A percentile compares a stretch with the other conserved stretches of the same genome.
Evolutionary conservation across 1,284 basidiomycete species (phyloP).

Genomic region (Rhodotorula sp.): DNA sequence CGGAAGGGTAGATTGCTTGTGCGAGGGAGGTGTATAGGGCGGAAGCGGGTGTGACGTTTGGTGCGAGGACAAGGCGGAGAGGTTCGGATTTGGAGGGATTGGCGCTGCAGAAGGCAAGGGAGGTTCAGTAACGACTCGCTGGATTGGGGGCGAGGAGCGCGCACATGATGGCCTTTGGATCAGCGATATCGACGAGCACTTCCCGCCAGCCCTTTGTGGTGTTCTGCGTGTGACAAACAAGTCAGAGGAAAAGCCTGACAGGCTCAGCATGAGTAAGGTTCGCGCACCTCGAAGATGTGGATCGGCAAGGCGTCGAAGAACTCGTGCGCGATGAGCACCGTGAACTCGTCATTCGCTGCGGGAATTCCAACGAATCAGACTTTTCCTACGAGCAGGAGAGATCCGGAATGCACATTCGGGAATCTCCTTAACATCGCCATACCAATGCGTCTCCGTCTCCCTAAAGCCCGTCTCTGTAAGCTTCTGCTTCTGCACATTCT

Average conservation of each 20-base stretch:
- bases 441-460: slow-evolving; percentile 62
- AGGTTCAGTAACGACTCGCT: neutral
- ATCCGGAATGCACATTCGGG: slow-evolving; percentile 38
- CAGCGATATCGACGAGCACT: slow-evolving; percentile 65
- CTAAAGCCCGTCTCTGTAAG: slow-evolving; percentile 51
- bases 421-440: slow-evolving; percentile 69
- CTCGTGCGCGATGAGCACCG: slow-evolving; percentile 89
- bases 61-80: slow-evolving; percentile 41
- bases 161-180: slow-evolving; percentile 30
- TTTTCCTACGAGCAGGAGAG: neutral
- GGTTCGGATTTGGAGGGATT: slow-evolving; percentile 13
- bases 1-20: slow-evolving; percentile 3
- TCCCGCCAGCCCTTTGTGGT: slow-evolving; percentile 80
- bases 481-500: slow-evolving; percentile 62
- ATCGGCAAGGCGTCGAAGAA: slow-evolving; percentile 97
- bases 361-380: neutral
- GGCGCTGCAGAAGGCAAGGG: slow-evolving; percentile 3
- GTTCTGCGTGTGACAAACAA: slow-evolving; percentile 55
- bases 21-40: slow-evolving; percentile 37
- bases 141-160: neutral
- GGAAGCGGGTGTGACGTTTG: slow-evolving; percentile 38
- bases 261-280: neutral
- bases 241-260: neutral
- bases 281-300: slow-evolving; percentile 75
- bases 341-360: slow-evolving; percentile 59